phyloP scores from a whole-genome alignment of 2,329 filamentous ascomycete genomes.

The Didymella sp. region DNA sequence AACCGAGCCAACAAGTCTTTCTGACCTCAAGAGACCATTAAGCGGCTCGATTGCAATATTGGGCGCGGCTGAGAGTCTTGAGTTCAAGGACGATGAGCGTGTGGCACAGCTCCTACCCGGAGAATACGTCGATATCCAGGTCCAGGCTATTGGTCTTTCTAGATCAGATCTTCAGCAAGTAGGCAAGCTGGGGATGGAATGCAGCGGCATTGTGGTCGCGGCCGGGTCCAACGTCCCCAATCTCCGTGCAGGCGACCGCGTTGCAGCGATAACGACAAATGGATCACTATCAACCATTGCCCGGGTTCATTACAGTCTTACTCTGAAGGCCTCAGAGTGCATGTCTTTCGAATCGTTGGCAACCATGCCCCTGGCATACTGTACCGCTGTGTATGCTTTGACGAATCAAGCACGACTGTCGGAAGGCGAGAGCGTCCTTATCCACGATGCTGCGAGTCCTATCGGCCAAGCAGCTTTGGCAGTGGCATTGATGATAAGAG shows the following conservation, averaged over 20 bases:
- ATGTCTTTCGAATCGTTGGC: conserved; percentile 36
- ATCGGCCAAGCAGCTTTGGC: conserved; percentile 42
- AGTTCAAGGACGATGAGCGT: conserved; percentile 28
- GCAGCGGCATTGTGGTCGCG: conserved; percentile 24
- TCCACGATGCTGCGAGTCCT: conserved; percentile 39
- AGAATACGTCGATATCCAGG: conserved; percentile 45
- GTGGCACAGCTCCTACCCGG: conserved; percentile 4
- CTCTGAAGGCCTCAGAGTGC: conserved; percentile 30
- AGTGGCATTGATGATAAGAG: conserved; percentile 33
- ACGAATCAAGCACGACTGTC: conserved; percentile 37
- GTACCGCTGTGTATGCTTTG: conserved; percentile 39
- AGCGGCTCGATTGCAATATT: conserved; percentile 22
- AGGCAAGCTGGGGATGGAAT: conserved; percentile 14
- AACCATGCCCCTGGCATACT: conserved; percentile 30
- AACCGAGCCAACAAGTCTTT: conserved; percentile 24
- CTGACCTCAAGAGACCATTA: conserved; percentile 21
- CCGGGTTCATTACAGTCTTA: conserved; percentile 25
- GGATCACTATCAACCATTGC: conserved; percentile 31
- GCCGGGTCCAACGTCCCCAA: conserved; percentile 26
- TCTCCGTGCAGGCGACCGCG: conserved; percentile 32
- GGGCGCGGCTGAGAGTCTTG: conserved; percentile 25
- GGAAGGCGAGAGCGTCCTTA: conserved; percentile 43
- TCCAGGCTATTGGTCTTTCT: conserved; percentile 33
- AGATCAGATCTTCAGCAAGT: neutral
- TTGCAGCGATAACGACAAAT: conserved; percentile 29